A percentile compares a stretch with the other conserved stretches of the same genome.
These are phyloP conservation scores for Sophora flavescens DNA, from an alignment of 306 rosid genomes.

Conservation along the genomic window DNA sequence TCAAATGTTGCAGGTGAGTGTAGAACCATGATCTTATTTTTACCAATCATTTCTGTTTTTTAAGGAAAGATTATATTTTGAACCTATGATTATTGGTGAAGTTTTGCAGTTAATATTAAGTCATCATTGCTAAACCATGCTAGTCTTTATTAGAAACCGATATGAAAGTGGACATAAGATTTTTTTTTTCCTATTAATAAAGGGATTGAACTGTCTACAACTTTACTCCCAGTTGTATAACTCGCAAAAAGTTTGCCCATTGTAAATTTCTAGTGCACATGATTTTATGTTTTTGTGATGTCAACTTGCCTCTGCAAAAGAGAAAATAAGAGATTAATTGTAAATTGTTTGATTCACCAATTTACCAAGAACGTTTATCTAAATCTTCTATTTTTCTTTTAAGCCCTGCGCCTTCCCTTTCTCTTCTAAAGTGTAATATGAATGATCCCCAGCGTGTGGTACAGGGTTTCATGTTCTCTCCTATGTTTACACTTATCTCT, in stretches of 20 bases:
- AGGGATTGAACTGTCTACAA: slow-evolving; percentile 23
- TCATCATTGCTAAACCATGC: not conserved
- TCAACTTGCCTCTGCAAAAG: slow-evolving; percentile 5
- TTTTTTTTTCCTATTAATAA: slow-evolving; percentile 20
- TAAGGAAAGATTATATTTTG: slow-evolving; percentile 18
- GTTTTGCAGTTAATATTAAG: not conserved
- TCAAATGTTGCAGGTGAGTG: not conserved
- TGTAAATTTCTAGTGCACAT: not conserved
- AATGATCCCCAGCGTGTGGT: not conserved
- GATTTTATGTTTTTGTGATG: slow-evolving; percentile 17
- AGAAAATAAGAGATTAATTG: not conserved
- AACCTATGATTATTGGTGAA: not conserved
- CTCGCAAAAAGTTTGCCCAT: slow-evolving; percentile 14
- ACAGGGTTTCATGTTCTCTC: not conserved
- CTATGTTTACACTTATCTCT: not conserved
- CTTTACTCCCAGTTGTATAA: not conserved
- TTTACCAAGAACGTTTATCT: not conserved
- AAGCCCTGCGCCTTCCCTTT: not conserved
- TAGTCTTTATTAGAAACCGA: not conserved
- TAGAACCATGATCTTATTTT: not conserved
- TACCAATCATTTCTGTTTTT: not conserved
- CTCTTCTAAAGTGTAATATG: not conserved
- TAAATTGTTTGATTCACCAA: slow-evolving; percentile 5
- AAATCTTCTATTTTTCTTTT: not conserved
- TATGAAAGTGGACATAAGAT: slow-evolving; percentile 5